phyloP scores from a whole-genome alignment of 2,329 filamentous ascomycete species.

The Chrysoporthe austroafricana region DNA sequence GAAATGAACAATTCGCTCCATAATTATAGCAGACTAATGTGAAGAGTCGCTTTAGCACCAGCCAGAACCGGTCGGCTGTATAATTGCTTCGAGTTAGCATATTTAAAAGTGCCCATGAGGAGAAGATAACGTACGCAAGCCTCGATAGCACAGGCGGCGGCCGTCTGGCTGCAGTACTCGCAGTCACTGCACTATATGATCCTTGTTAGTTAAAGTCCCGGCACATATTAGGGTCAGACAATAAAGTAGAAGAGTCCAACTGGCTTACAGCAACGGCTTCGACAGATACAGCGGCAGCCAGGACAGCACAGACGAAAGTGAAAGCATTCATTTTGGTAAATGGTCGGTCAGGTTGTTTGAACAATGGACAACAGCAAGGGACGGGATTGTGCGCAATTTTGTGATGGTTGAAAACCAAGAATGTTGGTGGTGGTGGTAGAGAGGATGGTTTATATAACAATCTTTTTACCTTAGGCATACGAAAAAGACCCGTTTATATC shows the following conservation, averaged over 20 bases:
- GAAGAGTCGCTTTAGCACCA: neutral
- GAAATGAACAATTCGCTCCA: neutral
- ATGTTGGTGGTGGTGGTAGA: neutral
- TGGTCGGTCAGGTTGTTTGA: neutral
- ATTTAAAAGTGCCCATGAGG: neutral
- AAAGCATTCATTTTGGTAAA: neutral
- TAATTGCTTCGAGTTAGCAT: neutral
- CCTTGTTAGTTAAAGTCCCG: neutral
- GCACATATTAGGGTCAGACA: neutral
- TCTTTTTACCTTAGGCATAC: neutral
- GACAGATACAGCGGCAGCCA: neutral
- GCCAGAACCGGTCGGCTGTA: neutral
- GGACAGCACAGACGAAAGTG: neutral
- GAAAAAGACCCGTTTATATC: neutral
- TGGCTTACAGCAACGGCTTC: neutral
- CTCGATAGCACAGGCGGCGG: neutral
- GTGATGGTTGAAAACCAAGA: neutral
- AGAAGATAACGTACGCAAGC: neutral
- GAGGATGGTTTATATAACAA: neutral
- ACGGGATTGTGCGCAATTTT: neutral
- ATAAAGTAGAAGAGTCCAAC: neutral
- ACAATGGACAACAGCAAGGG: neutral
- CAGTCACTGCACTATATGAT: neutral
- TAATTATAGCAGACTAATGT: neutral
- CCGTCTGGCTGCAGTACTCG: conserved; percentile 1